Evolutionary conservation across 2,329 filamentous ascomycete species (phyloP), one percentile per base, ranked within the genome.

Genomic region (Aspergillus sergii): DNA sequence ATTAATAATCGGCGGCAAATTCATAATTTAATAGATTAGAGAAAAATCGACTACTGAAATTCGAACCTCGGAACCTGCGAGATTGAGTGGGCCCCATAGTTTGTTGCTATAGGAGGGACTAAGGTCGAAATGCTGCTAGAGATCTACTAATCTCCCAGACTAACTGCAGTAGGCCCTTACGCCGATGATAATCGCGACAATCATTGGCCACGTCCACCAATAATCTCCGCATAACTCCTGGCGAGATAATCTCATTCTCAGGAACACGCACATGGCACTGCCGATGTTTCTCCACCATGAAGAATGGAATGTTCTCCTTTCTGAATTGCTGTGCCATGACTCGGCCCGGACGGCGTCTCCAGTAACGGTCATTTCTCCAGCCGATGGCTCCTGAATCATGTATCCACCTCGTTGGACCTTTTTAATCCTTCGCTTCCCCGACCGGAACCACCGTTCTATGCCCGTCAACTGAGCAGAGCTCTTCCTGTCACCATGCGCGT

Each of bases 401-500:
- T 48, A 48, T 48, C 45, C 45, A 48, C 45, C 45, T 23, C 9
- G 45, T 34, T 32, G 9, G 16, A 19, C 30, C 50, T 53, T 51
- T 32, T 53, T 30, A n/a, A 30, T 53, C 23, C 26, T 53, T 53
- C 30, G 34, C 28, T 53, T 32, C 50, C 50, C 50, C 19, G 23
- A 48, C 23, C 3, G 12, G 45, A 36, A 28, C 21, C 8, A 14
- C n/a, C 14, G 45, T 26, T 26, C 23, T 39, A 16, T 23, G 7
- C 14, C 23, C 8, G 4, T 48, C 45, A 16, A 23, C 23, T 26
- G 45, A 26, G 23, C 23, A 53, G 50, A 53, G 28, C 30, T 53
- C 50, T n/a, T 34, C 21, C 12, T 43, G 26, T 62, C 59, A 64
- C 39, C 48, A 72, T 73, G 71, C 70, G 66, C 46, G 36, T 66